A percentile compares a stretch with the other conserved stretches of the same genome.
These are phyloP conservation scores for Petrea volubilis DNA, from an alignment of 257 asterid species.

Conservation along the genomic window DNA sequence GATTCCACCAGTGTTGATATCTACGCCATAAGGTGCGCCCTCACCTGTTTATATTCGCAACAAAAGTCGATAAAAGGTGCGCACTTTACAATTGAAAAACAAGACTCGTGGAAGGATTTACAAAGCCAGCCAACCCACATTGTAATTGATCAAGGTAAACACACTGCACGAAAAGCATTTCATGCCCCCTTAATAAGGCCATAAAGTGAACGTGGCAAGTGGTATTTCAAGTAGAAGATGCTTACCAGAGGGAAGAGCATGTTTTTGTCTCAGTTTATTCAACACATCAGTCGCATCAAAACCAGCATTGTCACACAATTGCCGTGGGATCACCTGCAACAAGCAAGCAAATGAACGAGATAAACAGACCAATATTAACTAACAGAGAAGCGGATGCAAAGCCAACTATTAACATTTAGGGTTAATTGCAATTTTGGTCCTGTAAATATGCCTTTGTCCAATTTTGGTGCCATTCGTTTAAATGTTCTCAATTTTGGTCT, in stretches of 20 bases:
- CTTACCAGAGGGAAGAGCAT: constrained; percentile 45
- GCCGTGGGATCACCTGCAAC: constrained; percentile 38
- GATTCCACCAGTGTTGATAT: constrained; percentile 55
- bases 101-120: neutral
- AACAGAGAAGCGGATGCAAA: neutral
- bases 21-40: constrained; percentile 52
- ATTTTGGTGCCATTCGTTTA: too few relatives aligned
- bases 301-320: constrained; percentile 45
- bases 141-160: neutral
- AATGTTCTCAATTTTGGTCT: too few relatives aligned
- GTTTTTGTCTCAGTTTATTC: constrained; percentile 47
- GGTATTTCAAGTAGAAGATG: neutral
- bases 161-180: neutral
- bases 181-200: neutral
- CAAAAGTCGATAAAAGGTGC: neutral
- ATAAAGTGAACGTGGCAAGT: neutral
- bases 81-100: neutral
- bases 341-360: neutral
- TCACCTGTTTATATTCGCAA: constrained; percentile 37
- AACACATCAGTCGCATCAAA: constrained; percentile 46
- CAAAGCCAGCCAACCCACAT: neutral
- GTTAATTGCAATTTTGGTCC: too few relatives aligned
- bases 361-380: neutral
- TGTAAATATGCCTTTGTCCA: too few relatives aligned
- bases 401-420: neutral